Conservation (phyloP, 768 basidiomycete species). For the Mycena rebaudengoi region DNA sequence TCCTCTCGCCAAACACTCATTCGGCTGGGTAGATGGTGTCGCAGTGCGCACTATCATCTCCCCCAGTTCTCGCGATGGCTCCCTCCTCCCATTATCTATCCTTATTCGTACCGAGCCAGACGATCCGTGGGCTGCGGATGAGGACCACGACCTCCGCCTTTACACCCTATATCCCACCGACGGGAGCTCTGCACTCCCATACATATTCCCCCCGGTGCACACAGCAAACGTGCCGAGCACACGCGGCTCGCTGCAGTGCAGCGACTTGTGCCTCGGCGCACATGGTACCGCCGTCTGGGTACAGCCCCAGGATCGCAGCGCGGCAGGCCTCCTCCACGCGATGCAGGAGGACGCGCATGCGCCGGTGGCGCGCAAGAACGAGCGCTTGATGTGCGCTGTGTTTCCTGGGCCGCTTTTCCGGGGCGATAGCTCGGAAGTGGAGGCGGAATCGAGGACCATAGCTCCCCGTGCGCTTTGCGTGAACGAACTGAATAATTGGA, state of each 20-base stretch:
- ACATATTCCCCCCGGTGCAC: constrained; percentile 59
- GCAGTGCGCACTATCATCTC: constrained; percentile 41
- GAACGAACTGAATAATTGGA: constrained; percentile 19
- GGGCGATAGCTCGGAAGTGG: background rate
- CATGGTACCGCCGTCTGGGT: constrained; percentile 72
- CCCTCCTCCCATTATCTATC: constrained; percentile 48
- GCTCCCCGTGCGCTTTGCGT: background rate
- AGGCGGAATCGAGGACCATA: background rate
- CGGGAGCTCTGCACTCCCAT: constrained; percentile 31
- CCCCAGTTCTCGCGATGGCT: background rate
- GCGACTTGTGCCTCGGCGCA: constrained; percentile 59
- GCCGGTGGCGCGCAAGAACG: constrained; percentile 31
- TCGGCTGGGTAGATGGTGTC: constrained; percentile 75
- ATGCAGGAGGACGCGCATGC: constrained; percentile 10
- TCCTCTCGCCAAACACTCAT: constrained; percentile 56
- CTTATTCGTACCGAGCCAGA: constrained; percentile 67
- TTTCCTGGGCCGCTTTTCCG: constrained; percentile 57
- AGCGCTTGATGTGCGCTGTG: constrained; percentile 55
- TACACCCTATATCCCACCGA: constrained; percentile 51
- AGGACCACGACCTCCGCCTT: constrained; percentile 58
- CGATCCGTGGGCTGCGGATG: constrained; percentile 62
- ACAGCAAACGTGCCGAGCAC: constrained; percentile 45
- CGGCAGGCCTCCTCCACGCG: constrained; percentile 46
- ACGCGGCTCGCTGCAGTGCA: constrained; percentile 63
- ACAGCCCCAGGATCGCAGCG: constrained; percentile 58